A percentile compares a stretch with the other conserved stretches of the same genome.
Evolutionary conservation across 352 stramenopile species (phyloP).

Genomic region (Globisporangium iwayamae): DNA sequence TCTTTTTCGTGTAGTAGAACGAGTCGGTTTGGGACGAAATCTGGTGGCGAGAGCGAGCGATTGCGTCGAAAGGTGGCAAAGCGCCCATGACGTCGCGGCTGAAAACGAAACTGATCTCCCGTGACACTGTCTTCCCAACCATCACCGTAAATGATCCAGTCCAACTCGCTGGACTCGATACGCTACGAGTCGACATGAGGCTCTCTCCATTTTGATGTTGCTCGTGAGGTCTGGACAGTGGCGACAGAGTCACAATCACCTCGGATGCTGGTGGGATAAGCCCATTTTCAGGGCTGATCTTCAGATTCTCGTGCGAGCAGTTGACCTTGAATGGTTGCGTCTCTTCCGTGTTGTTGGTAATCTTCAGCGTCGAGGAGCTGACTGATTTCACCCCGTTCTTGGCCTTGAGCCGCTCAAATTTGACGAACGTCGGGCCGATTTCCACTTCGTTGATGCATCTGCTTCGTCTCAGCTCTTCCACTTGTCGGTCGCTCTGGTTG

Average conservation of each 20-base stretch:
- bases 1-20: conserved; percentile 84
- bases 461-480: conserved; percentile 50
- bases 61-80: conserved; percentile 57
- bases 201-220: conserved; percentile 9
- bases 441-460: conserved; percentile 42
- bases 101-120: conserved; percentile 72
- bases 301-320: conserved; percentile 52
- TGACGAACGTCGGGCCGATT: conserved; percentile 58
- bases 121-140: conserved; percentile 40
- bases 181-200: conserved; percentile 5
- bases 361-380: conserved; percentile 32
- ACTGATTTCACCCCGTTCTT: conserved; percentile 24
- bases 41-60: conserved; percentile 54
- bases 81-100: conserved; percentile 29
- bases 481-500: conserved; percentile 8
- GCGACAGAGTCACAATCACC: conserved; percentile 39
- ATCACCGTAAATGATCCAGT: conserved; percentile 56
- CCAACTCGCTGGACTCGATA: conserved; percentile 37
- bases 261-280: conserved; percentile 43
- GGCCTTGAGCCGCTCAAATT: conserved; percentile 35
- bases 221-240: conserved; percentile 54
- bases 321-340: conserved; percentile 48
- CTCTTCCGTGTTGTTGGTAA: conserved; percentile 58
- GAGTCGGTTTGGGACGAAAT: conserved; percentile 75
- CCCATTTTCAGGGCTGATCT: conserved; percentile 36